Evolutionary conservation across 139 green algal species (phyloP).

Genomic region (Closterium sp.): DNA sequence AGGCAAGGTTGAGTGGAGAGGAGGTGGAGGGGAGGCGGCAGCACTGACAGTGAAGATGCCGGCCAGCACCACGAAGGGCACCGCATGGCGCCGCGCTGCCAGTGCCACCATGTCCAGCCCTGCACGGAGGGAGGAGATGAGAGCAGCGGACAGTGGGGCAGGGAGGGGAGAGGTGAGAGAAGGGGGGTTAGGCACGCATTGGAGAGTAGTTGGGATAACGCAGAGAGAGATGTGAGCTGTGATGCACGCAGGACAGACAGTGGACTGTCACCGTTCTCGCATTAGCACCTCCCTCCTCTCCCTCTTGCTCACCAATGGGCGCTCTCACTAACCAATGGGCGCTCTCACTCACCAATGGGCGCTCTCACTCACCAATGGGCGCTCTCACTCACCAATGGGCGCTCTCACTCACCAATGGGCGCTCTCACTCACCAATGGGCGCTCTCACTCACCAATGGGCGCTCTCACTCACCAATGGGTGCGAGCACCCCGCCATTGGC

Average conservation of each 20-base stretch:
- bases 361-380: conserved; percentile 33
- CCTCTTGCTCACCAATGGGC: too few relatives aligned
- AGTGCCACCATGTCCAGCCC: conserved; percentile 78
- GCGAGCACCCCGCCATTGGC: conserved; percentile 92
- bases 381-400: conserved; percentile 56
- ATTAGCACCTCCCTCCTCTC: too few relatives aligned
- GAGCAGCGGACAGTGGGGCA: too few relatives aligned
- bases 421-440: conserved; percentile 56
- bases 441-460: conserved; percentile 33
- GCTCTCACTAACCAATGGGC: too few relatives aligned
- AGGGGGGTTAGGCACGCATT: too few relatives aligned
- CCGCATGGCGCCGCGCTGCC: conserved; percentile 78
- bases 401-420: conserved; percentile 33
- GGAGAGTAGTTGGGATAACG: too few relatives aligned
- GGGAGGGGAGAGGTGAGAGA: too few relatives aligned
- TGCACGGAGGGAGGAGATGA: background rate
- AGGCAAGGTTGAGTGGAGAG: too few relatives aligned
- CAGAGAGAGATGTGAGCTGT: too few relatives aligned
- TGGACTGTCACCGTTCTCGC: too few relatives aligned
- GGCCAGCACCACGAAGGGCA: conserved; percentile 93
- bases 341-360: conserved; percentile 56
- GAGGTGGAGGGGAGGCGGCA: too few relatives aligned
- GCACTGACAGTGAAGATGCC: background rate
- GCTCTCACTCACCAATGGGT: conserved; percentile 56
- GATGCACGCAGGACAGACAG: too few relatives aligned